Conservation (phyloP, 2,329 filamentous ascomycete species). For the Aspergillus puulaauensis region DNA sequence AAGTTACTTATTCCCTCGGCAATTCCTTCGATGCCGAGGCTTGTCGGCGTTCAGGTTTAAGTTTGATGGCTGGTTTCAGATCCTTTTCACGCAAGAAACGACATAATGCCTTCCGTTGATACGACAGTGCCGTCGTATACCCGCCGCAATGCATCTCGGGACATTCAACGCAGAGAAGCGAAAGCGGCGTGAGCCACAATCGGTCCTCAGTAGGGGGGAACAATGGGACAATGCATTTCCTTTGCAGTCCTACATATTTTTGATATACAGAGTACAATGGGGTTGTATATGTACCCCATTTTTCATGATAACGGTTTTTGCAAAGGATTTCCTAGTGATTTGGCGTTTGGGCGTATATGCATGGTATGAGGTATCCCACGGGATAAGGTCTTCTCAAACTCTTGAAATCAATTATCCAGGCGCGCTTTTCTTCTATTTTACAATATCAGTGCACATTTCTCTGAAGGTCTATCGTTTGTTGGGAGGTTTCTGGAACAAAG, state of each 20-base stretch:
- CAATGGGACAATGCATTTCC: neutral
- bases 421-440: neutral
- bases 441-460: neutral
- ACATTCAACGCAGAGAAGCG: neutral
- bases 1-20: neutral
- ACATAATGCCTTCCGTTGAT: neutral
- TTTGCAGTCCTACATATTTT: neutral
- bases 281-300: neutral
- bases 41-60: slow-evolving; percentile 2
- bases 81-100: neutral
- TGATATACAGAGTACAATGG: neutral
- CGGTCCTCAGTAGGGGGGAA: neutral
- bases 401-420: neutral
- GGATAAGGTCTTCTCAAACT: neutral
- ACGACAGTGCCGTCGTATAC: neutral
- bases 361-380: neutral
- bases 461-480: neutral
- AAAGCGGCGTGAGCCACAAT: neutral
- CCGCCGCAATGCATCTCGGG: neutral
- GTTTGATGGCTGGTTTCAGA: slow-evolving; percentile 4
- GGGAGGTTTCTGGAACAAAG: neutral
- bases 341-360: neutral
- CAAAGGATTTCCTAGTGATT: neutral
- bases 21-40: neutral
- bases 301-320: neutral